Conservation (phyloP, 306 rosid species). For the Corylus heterophylla region DNA sequence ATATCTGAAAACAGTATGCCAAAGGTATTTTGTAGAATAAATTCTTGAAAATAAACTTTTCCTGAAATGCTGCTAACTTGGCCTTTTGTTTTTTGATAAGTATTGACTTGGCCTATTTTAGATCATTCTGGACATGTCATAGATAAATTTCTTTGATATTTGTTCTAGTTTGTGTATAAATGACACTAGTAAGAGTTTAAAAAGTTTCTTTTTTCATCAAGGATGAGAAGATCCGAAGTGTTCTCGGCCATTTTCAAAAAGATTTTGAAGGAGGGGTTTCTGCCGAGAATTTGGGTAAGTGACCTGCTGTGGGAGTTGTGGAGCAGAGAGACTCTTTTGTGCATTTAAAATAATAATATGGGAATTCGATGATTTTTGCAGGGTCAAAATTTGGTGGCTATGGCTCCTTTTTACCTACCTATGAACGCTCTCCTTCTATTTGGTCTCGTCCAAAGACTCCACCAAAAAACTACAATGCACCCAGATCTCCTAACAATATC, state of each 20-base stretch:
- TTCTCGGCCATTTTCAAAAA: conserved; percentile 75
- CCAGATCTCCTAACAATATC: conserved; percentile 40
- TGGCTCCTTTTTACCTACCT: conserved; percentile 76
- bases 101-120: neutral
- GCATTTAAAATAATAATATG: conserved; percentile 34
- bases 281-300: conserved; percentile 75
- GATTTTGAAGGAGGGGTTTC: conserved; percentile 70
- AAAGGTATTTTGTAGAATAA: neutral
- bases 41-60: neutral
- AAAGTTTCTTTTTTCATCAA: conserved; percentile 20
- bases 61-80: neutral
- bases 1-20: neutral
- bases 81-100: too few species aligned
- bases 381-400: conserved; percentile 74
- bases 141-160: neutral
- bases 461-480: conserved; percentile 47
- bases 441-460: conserved; percentile 47
- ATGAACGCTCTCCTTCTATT: conserved; percentile 42
- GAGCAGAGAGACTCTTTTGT: conserved; percentile 32
- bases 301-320: conserved; percentile 26
- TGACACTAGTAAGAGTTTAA: conserved; percentile 24
- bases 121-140: neutral
- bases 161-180: conserved; percentile 5
- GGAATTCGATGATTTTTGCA: conserved; percentile 40
- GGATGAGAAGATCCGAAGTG: conserved; percentile 63